Conservation (phyloP, 495 filamentous ascomycete genomes). For the Hyaloscypha bicolor region DNA sequence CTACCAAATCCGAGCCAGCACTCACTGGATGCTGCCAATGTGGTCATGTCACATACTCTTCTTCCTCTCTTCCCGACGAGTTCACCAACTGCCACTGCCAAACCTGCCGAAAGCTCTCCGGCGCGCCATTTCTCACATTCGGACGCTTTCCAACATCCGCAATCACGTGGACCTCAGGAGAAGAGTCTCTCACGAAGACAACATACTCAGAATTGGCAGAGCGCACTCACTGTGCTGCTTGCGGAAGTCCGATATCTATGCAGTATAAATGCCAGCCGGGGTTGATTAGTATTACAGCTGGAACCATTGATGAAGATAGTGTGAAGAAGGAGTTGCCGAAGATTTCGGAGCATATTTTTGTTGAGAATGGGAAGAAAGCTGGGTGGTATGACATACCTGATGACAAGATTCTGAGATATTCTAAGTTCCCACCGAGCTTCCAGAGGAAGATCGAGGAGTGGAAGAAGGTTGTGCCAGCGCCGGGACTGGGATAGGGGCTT, state of each 20-base stretch:
- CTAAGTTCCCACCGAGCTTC: constrained; percentile 20
- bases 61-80: constrained; percentile 23
- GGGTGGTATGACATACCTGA: constrained; percentile 27
- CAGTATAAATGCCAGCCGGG: constrained; percentile 29
- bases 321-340: constrained; percentile 26
- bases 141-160: constrained; percentile 20
- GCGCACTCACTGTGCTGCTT: constrained; percentile 26
- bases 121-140: constrained; percentile 29
- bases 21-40: constrained; percentile 31
- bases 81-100: constrained; percentile 33
- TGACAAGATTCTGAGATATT: constrained; percentile 26
- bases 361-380: constrained; percentile 21
- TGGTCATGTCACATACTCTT: constrained; percentile 28
- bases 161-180: constrained; percentile 17
- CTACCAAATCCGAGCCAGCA: constrained; percentile 7
- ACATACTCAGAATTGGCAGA: constrained; percentile 24
- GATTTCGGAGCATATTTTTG: constrained; percentile 29
- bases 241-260: constrained; percentile 32
- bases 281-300: constrained; percentile 25
- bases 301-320: constrained; percentile 29
- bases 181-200: constrained; percentile 2
- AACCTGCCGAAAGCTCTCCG: constrained; percentile 31
- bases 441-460: constrained; percentile 27
- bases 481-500: not conserved
- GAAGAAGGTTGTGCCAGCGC: constrained; percentile 15